Base-by-base conservation (phyloP, 495 filamentous ascomycete genomes). In the Lichenothelia convexa region DNA sequence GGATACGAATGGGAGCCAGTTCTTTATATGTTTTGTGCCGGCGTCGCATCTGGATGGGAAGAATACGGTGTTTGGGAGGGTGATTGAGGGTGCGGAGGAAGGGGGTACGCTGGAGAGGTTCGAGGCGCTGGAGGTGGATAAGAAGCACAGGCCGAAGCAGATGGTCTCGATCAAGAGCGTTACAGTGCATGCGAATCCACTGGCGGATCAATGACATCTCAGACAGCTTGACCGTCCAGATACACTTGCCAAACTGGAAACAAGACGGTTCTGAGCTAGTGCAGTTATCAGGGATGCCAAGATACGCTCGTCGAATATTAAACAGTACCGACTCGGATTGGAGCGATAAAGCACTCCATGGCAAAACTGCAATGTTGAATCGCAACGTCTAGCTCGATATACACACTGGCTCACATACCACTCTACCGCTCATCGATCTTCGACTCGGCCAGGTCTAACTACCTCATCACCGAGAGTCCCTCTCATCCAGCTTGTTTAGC, bases 21-120 rank as follows among this genome's bases (percentile, higher is more conserved):
- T 95, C 54, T 97, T 93, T 55, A 68, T 97, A 34, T 68, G 75
- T 5, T 85, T 87, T 55, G 83, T 77, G 32, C 68, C 78, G 18
- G 82, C 84, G 30, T 75, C 83, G 37, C 89, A 97, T 70, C 61
- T 97, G 21, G 91, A 95, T 59, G 91, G 89, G 4, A 70, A 81
- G 41, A 97, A 93, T 52, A 94, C 89, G 3, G 62, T 95, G 2
- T 95, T 97, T 59, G 89, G 89, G 18, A 78, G 80, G 56, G 70
- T 95, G 32, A 47, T 75, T 54, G 78, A 78, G 32, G 73, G 75
- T 23, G 42, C 67, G 31, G 67, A 66, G 20, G n/a, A n/a, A n/a
- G n/a, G n/a, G n/a, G 45, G 33, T 29, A 76, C 73, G 21, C 52
- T 97, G 49, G 81, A 80, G 38, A 73, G 71, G 50, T 64, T 87